A percentile compares a stretch with the other conserved stretches of the same genome.
These are phyloP conservation scores for Acacia crassicarpa DNA, from an alignment of 306 rosid genomes.

Conservation along the genomic window DNA sequence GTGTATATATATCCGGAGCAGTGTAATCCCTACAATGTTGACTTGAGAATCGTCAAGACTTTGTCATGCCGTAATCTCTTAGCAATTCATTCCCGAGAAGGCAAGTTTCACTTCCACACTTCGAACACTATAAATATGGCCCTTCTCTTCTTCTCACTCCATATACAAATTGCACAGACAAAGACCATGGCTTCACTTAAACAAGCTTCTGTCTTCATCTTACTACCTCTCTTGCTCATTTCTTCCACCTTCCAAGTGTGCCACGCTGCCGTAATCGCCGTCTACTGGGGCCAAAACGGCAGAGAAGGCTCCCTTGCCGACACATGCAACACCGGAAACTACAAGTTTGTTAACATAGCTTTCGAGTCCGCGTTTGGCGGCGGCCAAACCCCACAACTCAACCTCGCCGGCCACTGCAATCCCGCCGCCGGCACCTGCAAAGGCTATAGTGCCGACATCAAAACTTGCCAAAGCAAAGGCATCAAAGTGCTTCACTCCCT, in stretches of 20 bases:
- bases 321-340: too few relatives aligned
- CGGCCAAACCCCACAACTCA: too few relatives aligned
- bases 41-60: too few relatives aligned
- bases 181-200: slow-evolving; percentile 30
- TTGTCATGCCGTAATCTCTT: too few relatives aligned
- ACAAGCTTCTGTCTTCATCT: slow-evolving; percentile 23
- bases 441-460: slow-evolving; percentile 43
- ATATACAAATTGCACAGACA: slow-evolving; percentile 6
- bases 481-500: slow-evolving; percentile 42
- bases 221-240: slow-evolving; percentile 34
- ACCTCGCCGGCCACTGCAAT: slow-evolving; percentile 27
- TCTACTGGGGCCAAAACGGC: slow-evolving; percentile 1
- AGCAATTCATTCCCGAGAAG: too few relatives aligned
- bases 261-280: slow-evolving; percentile 44
- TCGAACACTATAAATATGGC: slow-evolving; percentile 18
- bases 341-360: too few relatives aligned
- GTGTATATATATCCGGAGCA: too few relatives aligned
- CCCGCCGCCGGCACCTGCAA: slow-evolving; percentile 31
- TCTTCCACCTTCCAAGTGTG: slow-evolving; percentile 21
- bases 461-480: too few relatives aligned
- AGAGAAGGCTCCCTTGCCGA: too few relatives aligned
- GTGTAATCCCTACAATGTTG: too few relatives aligned
- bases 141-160: background rate
- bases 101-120: slow-evolving; percentile 1
- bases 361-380: too few relatives aligned